Conservation (phyloP, 164 flowering plant genomes). For the Dillenia turbinata region DNA sequence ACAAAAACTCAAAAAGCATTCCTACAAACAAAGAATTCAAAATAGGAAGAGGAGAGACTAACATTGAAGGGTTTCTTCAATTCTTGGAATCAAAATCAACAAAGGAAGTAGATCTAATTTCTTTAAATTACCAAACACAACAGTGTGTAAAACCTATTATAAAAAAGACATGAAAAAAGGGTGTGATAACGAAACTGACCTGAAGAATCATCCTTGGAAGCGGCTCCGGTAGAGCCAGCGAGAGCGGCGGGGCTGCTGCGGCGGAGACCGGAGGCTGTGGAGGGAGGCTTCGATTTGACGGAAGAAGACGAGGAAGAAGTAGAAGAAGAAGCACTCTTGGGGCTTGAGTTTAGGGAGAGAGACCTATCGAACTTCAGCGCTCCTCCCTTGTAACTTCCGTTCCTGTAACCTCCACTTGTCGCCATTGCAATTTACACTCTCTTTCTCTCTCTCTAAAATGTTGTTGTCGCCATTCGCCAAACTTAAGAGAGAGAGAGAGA, state of each 20-base stretch:
- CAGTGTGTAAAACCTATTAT: conserved; percentile 1
- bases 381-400: conserved; percentile 30
- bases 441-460: too few species aligned
- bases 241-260: conserved; percentile 40
- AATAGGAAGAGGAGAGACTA: not conserved
- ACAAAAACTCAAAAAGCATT: not conserved
- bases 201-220: conserved; percentile 33
- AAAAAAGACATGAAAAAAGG: not conserved
- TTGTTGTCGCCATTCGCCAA: too few species aligned
- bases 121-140: conserved; percentile 2
- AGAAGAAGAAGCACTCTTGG: conserved; percentile 7
- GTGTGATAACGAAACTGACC: conserved; percentile 27
- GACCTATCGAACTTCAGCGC: conserved; percentile 29
- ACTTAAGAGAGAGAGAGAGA: too few species aligned
- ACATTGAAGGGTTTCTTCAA: not conserved
- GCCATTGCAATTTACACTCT: not conserved
- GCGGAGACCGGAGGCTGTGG: conserved; percentile 25
- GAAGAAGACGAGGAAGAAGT: conserved; percentile 14
- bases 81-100: not conserved
- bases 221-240: conserved; percentile 19
- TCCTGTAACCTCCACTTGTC: conserved; percentile 24
- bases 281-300: conserved; percentile 30
- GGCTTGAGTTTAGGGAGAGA: conserved; percentile 23
- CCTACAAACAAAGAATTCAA: not conserved
- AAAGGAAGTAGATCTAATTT: not conserved